Percentiles rank a stretch among this genome's conserved stretches.
Evolutionary conservation across 768 basidiomycete species (phyloP).

Genomic region (Macrocybe gigantea): DNA sequence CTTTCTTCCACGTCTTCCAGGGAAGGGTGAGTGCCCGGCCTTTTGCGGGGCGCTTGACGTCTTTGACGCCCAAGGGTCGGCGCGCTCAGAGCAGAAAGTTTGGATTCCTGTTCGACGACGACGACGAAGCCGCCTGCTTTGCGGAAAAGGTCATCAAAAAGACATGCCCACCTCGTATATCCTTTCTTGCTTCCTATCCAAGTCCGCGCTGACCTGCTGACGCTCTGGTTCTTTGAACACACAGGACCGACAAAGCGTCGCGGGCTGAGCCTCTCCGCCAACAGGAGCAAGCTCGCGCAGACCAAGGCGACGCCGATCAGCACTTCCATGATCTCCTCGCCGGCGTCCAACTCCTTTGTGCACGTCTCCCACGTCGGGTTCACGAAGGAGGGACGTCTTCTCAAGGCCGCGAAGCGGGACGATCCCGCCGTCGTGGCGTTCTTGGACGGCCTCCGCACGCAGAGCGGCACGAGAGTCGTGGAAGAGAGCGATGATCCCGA

Average conservation of each 20-base stretch:
- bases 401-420: conserved; percentile 49
- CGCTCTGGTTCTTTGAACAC: too few relatives aligned
- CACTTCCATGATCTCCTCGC: conserved; percentile 48
- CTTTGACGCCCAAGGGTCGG: conserved; percentile 42
- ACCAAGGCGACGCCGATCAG: conserved; percentile 18
- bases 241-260: conserved; percentile 18
- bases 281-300: conserved; percentile 31
- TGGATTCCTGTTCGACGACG: conserved; percentile 46
- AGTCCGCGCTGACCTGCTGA: too few relatives aligned
- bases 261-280: conserved; percentile 24
- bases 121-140: conserved; percentile 39
- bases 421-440: conserved; percentile 47
- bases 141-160: conserved; percentile 30
- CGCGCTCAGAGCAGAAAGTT: conserved; percentile 46
- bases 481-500: neutral
- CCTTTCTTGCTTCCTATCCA: too few relatives aligned
- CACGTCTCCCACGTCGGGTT: conserved; percentile 65
- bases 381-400: conserved; percentile 34
- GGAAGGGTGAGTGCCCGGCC: conserved; percentile 58
- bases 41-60: neutral
- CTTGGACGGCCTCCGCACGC: conserved; percentile 15
- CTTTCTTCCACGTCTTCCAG: conserved; percentile 89
- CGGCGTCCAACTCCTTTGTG: conserved; percentile 54
- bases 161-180: conserved; percentile 18
- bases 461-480: neutral